Evolutionary conservation across 257 asterid species (phyloP).

Genomic region (Salvia miltiorrhiza): DNA sequence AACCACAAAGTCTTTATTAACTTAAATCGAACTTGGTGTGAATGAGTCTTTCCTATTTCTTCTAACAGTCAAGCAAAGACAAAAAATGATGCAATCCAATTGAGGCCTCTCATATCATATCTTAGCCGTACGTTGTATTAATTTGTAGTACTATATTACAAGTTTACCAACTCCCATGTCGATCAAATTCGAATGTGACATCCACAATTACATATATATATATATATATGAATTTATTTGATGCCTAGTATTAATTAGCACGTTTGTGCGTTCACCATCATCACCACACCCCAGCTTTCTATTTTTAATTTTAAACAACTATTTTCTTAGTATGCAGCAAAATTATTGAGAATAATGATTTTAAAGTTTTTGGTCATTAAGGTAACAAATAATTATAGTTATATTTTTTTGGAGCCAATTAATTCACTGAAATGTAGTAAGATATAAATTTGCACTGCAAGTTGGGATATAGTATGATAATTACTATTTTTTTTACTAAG

Average conservation of each 20-base stretch:
- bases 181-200: background rate
- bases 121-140: background rate
- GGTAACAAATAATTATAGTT: too few relatives aligned
- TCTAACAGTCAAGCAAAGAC: background rate
- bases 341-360: too few relatives aligned
- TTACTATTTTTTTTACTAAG: background rate
- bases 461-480: background rate
- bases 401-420: background rate
- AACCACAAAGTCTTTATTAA: too few relatives aligned
- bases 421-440: background rate
- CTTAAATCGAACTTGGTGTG: too few relatives aligned
- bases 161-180: background rate
- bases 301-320: too few relatives aligned
- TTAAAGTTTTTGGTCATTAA: too few relatives aligned
- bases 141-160: background rate
- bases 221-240: background rate
- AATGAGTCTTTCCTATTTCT: too few relatives aligned
- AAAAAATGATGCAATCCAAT: background rate
- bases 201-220: background rate
- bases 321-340: too few relatives aligned
- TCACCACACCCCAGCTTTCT: too few relatives aligned
- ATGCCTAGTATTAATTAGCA: background rate
- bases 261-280: background rate
- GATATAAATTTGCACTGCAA: background rate
- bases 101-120: background rate